Conservation (phyloP, 129 eudicot species). For the Lonicera japonica region DNA sequence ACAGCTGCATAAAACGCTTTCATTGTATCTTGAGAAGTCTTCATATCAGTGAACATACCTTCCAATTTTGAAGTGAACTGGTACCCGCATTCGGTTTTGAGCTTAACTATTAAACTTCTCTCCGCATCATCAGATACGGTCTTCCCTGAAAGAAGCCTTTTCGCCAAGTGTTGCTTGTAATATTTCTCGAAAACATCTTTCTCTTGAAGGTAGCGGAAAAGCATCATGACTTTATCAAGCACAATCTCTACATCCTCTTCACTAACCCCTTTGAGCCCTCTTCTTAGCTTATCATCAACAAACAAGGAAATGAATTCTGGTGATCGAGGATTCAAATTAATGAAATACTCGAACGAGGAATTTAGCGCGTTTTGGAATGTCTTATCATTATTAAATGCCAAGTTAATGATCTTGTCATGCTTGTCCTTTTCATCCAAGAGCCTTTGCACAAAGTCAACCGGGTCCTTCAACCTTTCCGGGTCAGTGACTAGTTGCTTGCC, state of each 20-base stretch:
- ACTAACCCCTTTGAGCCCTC: constrained; percentile 54
- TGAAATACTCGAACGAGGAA: constrained; percentile 56
- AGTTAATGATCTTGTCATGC: constrained; percentile 44
- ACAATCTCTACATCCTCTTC: constrained; percentile 49
- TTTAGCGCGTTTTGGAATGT: constrained; percentile 61
- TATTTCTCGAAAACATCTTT: constrained; percentile 57
- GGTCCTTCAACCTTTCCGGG: constrained; percentile 56
- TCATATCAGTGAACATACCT: constrained; percentile 64
- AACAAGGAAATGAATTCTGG: constrained; percentile 64
- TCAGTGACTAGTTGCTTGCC: constrained; percentile 63
- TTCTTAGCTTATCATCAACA: constrained; percentile 58
- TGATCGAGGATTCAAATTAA: constrained; percentile 51
- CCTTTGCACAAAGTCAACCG: constrained; percentile 62
- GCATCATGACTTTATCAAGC: constrained; percentile 59
- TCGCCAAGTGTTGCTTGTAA: constrained; percentile 57
- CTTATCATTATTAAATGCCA: constrained; percentile 51
- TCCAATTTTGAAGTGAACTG: constrained; percentile 56
- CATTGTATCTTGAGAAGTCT: constrained; percentile 58
- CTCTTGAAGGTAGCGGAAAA: constrained; percentile 56
- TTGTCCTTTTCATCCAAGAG: constrained; percentile 54
- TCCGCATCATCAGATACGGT: constrained; percentile 55
- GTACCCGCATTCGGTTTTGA: constrained; percentile 59
- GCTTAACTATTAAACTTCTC: constrained; percentile 44
- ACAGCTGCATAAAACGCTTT: constrained; percentile 40
- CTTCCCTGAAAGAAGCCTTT: constrained; percentile 42